Evolutionary conservation across 805 yeast genomes (phyloP).

Genomic region (Sporopachydermia lactativora): DNA sequence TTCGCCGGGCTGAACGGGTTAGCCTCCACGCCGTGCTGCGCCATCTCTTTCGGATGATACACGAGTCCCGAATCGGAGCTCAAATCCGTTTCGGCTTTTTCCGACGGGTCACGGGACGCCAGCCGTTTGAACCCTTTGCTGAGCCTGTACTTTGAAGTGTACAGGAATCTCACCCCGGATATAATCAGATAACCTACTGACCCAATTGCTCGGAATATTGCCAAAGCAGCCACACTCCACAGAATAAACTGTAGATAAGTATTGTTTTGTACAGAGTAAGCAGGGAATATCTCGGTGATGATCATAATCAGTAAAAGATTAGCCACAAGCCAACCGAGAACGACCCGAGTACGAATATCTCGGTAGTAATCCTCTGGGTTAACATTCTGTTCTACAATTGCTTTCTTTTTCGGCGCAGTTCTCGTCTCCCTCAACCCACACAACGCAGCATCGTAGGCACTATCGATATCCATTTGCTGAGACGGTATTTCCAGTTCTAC

Average conservation of each 20-base stretch:
- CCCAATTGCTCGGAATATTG: slow-evolving; percentile 73
- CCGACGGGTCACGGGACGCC: no score
- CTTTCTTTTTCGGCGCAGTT: slow-evolving; percentile 22
- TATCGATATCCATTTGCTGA: slow-evolving; percentile 64
- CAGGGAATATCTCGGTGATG: slow-evolving; percentile 71
- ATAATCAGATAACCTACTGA: slow-evolving; percentile 55
- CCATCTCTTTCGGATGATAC: not conserved
- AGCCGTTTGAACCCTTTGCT: not conserved
- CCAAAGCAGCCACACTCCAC: slow-evolving; percentile 84
- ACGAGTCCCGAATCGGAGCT: no score
- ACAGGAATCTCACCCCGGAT: slow-evolving; percentile 16
- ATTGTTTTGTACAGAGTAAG: slow-evolving; percentile 41
- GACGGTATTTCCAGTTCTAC: slow-evolving; percentile 66
- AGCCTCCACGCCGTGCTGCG: no score
- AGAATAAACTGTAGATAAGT: slow-evolving; percentile 70
- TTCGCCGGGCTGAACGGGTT: not conserved
- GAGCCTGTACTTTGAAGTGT: not conserved
- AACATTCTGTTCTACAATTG: slow-evolving; percentile 22
- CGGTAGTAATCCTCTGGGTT: slow-evolving; percentile 72
- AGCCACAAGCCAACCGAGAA: slow-evolving; percentile 82
- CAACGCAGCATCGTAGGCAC: slow-evolving; percentile 63
- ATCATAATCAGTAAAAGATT: slow-evolving; percentile 77
- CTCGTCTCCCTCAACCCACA: slow-evolving; percentile 61
- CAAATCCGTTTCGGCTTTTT: not conserved
- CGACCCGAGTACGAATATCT: slow-evolving; percentile 89